Evolutionary conservation across 371 early-diverging fungal genomes (phyloP).

Genomic region (Funneliformis caledonium): DNA sequence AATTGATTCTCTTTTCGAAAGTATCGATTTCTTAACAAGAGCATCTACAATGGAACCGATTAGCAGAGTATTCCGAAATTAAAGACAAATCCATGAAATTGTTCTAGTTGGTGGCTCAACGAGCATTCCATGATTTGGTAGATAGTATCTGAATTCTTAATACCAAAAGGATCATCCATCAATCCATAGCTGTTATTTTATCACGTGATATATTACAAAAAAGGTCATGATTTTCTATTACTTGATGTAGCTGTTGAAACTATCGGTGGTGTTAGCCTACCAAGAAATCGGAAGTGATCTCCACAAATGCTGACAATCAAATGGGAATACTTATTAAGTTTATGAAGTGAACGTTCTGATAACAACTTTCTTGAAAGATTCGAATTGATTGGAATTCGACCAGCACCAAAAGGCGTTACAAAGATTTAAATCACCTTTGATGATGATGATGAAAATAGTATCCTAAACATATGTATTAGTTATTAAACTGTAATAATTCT

Average conservation of each 20-base stretch:
- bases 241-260: too few species aligned
- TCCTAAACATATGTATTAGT: constrained; percentile 80
- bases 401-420: constrained; percentile 96
- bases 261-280: constrained; percentile 61
- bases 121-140: constrained; percentile 93
- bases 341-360: constrained; percentile 97
- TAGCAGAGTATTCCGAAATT: constrained; percentile 90
- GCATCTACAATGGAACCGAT: constrained; percentile 88
- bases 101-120: constrained; percentile 99
- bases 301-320: constrained; percentile 98
- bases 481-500: not conserved
- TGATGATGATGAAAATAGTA: constrained; percentile 92
- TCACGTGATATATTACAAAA: too few species aligned
- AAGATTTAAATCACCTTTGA: constrained; percentile 98
- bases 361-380: constrained; percentile 97
- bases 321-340: constrained; percentile 95
- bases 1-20: constrained; percentile 90
- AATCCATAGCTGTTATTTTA: too few species aligned
- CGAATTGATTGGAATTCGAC: constrained; percentile 75
- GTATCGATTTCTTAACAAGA: constrained; percentile 87
- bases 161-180: not conserved
- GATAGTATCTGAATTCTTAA: constrained; percentile 85
- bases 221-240: too few species aligned
- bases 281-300: constrained; percentile 97
- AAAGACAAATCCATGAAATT: constrained; percentile 92